A percentile compares a stretch with the other conserved stretches of the same genome.
Conservation (phyloP, 495 filamentous ascomycete genomes). For the Emericellopsis terricola region DNA sequence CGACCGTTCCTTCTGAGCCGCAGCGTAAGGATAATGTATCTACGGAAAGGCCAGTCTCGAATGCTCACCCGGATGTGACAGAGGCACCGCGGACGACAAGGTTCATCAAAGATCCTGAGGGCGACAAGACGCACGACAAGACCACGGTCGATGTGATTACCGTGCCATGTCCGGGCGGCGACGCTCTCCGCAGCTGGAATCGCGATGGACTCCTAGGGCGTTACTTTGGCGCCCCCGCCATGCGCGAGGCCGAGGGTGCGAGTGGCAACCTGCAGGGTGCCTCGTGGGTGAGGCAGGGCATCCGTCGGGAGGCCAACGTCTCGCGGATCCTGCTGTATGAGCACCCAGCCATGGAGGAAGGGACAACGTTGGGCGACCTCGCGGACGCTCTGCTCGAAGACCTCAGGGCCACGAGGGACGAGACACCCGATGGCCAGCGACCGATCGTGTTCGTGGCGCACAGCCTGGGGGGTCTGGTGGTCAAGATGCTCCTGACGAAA, state of each 20-base stretch:
- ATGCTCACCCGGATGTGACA: too few relatives aligned
- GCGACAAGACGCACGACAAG: slow-evolving; percentile 12
- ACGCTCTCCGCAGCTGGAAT: slow-evolving; percentile 24
- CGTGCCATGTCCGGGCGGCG: slow-evolving; percentile 26
- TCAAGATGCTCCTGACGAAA: slow-evolving; percentile 34
- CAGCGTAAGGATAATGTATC: too few relatives aligned
- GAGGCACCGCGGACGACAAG: too few relatives aligned
- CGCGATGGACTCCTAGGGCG: slow-evolving; percentile 15
- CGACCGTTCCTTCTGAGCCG: too few relatives aligned
- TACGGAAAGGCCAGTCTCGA: too few relatives aligned
- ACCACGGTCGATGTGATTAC: slow-evolving; percentile 28
- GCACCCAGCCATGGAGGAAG: slow-evolving; percentile 30
- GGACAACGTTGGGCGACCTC: slow-evolving; percentile 27
- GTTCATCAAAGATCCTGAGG: background rate
- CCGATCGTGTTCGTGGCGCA: slow-evolving; percentile 48
- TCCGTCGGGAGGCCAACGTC: slow-evolving; percentile 16
- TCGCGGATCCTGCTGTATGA: slow-evolving; percentile 37
- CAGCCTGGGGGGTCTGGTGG: slow-evolving; percentile 45
- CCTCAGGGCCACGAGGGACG: background rate
- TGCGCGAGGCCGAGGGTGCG: slow-evolving; percentile 9
- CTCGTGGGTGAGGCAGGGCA: slow-evolving; percentile 23
- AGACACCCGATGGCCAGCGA: slow-evolving; percentile 8
- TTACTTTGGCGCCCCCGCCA: slow-evolving; percentile 12
- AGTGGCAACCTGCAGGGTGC: slow-evolving; percentile 12
- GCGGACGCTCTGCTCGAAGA: slow-evolving; percentile 29